These are phyloP conservation scores for Spizellomyces sp. DNA, from an alignment of 192 early-diverging fungal genomes.

Conservation along the genomic window DNA sequence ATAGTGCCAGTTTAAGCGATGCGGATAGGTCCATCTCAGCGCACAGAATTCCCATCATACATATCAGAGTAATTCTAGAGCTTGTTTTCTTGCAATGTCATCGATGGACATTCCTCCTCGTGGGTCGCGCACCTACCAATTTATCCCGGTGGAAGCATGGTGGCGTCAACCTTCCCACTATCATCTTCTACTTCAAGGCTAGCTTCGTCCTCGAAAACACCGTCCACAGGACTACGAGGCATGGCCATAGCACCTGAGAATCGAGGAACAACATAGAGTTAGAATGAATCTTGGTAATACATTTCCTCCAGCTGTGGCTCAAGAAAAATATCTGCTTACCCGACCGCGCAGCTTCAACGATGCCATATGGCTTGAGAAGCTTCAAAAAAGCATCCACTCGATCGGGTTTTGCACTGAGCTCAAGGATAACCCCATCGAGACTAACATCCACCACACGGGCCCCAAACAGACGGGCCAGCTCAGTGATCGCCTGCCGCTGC, in stretches of 20 bases:
- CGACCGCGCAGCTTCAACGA: slow-evolving; percentile 90
- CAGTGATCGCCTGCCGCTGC: slow-evolving; percentile 78
- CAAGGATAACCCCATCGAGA: slow-evolving; percentile 79
- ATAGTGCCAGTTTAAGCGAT: no score
- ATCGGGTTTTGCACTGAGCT: slow-evolving; percentile 84
- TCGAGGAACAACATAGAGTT: not conserved
- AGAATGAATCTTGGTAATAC: not conserved
- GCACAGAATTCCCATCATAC: no score
- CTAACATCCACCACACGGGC: slow-evolving; percentile 88
- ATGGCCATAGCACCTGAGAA: slow-evolving; percentile 88
- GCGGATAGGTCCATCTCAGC: no score
- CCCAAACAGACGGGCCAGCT: slow-evolving; percentile 82
- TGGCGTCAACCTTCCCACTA: slow-evolving; percentile 76
- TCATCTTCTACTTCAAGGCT: slow-evolving; percentile 53
- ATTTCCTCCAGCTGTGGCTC: slow-evolving; percentile 6
- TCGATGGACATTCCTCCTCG: no score
- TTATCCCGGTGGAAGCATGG: slow-evolving; percentile 92
- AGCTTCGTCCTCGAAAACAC: slow-evolving; percentile 59
- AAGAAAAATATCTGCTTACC: slow-evolving; percentile 45
- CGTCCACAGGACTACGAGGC: slow-evolving; percentile 85
- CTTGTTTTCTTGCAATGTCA: no score
- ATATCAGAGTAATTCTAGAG: no score
- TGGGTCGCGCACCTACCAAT: not conserved
- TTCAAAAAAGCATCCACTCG: slow-evolving; percentile 91
- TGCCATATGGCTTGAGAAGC: slow-evolving; percentile 91